These are phyloP conservation scores for Aspergillus sp. DNA, from an alignment of 2,329 filamentous ascomycete species.

Conservation along the genomic window DNA sequence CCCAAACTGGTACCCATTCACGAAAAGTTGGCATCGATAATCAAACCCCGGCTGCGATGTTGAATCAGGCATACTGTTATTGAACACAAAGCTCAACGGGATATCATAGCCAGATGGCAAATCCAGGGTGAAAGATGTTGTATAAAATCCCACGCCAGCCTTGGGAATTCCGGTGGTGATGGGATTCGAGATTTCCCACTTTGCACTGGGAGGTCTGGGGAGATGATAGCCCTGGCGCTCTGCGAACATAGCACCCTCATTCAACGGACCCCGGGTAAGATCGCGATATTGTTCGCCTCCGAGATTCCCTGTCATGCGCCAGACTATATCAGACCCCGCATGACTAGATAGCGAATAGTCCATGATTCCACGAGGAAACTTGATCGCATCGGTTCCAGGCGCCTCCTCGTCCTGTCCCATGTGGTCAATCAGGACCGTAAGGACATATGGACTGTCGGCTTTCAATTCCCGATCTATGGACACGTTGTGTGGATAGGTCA, in stretches of 20 bases:
- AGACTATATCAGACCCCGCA: slow-evolving; percentile 31
- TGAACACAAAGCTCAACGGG: slow-evolving; percentile 51
- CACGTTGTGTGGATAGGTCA: slow-evolving; percentile 12
- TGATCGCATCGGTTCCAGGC: slow-evolving; percentile 25
- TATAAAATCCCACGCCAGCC: slow-evolving; percentile 51
- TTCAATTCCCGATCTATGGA: neutral
- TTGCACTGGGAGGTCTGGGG: slow-evolving; percentile 36
- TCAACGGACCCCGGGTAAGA: slow-evolving; percentile 50
- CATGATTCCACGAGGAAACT: slow-evolving; percentile 54
- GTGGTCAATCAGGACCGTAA: slow-evolving; percentile 24
- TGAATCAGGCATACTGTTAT: slow-evolving; percentile 4
- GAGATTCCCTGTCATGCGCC: slow-evolving; percentile 57
- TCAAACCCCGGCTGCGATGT: slow-evolving; percentile 1
- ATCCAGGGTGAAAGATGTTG: slow-evolving; percentile 46
- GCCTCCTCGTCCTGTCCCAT: slow-evolving; percentile 36
- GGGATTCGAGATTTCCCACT: slow-evolving; percentile 26
- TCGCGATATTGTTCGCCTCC: slow-evolving; percentile 54
- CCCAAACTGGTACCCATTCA: slow-evolving; percentile 55
- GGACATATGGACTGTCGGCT: slow-evolving; percentile 9
- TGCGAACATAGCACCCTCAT: slow-evolving; percentile 54
- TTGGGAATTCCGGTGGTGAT: slow-evolving; percentile 30
- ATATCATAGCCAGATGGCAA: slow-evolving; percentile 53
- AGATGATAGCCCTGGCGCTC: slow-evolving; percentile 56
- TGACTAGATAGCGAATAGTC: slow-evolving; percentile 38
- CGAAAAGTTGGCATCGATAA: slow-evolving; percentile 46